Evolutionary conservation across 2,329 filamentous ascomycete genomes (phyloP), one percentile per base, ranked within the genome.

Genomic region (Tothia fuscella): DNA sequence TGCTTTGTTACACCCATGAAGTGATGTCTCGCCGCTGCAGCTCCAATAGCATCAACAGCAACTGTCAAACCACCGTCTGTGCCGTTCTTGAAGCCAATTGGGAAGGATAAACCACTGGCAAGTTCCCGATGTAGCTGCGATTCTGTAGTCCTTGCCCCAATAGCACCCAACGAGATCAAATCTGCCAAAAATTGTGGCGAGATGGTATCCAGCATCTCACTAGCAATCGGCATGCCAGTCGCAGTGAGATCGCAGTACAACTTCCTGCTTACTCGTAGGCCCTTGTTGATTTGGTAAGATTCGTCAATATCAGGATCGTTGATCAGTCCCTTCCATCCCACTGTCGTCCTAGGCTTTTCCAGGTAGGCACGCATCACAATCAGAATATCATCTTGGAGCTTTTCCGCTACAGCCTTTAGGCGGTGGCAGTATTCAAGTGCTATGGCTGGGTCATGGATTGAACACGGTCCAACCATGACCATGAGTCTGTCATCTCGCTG

Each of bases 1-100:
- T 94, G 88, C 72, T 98, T 98, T 24, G 91, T 98, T 38, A 98
- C 91, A 64, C 88, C 89, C 72, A 98, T 82, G 72, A 98, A 98
- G 70, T 95, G 89, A 64, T 98, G 91, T 62, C 75, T 79, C n/a
- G 82, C 72, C 44, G 80, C 78, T 1, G 82, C 83, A 22, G 64
- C 61, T 33, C 89, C 91, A 59, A 96, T 95, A 25, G 91, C 91
- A 59, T 98, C 91, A 54, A 96, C 93, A 16, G 89, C 88, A 16
- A 96, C 88, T 21, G 77, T 78, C 43, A 98, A 69, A 53, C 82
- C 86, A 31, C 91, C 91, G 56, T 98, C 91, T 19, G 91, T 98
- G 47, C 91, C 91, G 65, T 98, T 98, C 78, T 98, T 98, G 81
- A 95, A 98, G 46, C 91, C 91, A 51, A 98, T 88, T 17, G 91